phyloP scores from a whole-genome alignment of 805 yeast genomes.

The Candida railenensis region DNA sequence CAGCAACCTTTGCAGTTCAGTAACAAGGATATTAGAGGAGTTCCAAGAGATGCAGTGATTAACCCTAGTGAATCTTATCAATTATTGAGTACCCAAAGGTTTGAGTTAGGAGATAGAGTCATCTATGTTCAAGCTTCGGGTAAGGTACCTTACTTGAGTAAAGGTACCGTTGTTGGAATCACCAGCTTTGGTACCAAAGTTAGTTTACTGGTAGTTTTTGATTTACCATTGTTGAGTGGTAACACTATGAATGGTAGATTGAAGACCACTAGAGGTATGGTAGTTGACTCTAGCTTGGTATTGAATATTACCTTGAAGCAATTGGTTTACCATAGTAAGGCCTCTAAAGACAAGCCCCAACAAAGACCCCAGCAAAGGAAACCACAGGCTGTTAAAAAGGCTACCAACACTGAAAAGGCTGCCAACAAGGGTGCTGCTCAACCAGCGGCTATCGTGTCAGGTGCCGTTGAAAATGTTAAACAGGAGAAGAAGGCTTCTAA shows the following conservation, averaged over 20 bases:
- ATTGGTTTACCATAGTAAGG: constrained; percentile 71
- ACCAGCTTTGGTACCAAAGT: constrained; percentile 57
- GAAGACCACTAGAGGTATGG: constrained; percentile 75
- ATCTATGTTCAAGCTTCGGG: constrained; percentile 83
- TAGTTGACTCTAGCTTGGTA: constrained; percentile 77
- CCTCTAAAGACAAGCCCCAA: constrained; percentile 43
- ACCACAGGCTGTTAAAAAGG: constrained; percentile 13
- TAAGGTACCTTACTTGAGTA: constrained; percentile 80
- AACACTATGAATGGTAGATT: constrained; percentile 77
- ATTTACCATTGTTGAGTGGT: constrained; percentile 79
- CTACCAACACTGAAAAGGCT: constrained; percentile 17
- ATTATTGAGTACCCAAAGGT: constrained; percentile 69
- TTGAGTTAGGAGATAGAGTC: constrained; percentile 87
- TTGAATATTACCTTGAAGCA: constrained; percentile 76
- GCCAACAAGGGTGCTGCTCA: constrained; percentile 4
- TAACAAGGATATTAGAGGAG: constrained; percentile 66
- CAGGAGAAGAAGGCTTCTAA: constrained; percentile 28
- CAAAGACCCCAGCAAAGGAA: constrained; percentile 8
- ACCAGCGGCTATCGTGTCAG: neutral
- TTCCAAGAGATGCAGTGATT: constrained; percentile 80
- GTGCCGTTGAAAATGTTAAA: constrained; percentile 2
- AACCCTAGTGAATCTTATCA: constrained; percentile 73
- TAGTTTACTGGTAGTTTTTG: constrained; percentile 79
- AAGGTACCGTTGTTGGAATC: constrained; percentile 84
- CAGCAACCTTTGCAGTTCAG: constrained; percentile 45